phyloP scores from a whole-genome alignment of 495 filamentous ascomycete genomes.

The Penicillium cataractarum region DNA sequence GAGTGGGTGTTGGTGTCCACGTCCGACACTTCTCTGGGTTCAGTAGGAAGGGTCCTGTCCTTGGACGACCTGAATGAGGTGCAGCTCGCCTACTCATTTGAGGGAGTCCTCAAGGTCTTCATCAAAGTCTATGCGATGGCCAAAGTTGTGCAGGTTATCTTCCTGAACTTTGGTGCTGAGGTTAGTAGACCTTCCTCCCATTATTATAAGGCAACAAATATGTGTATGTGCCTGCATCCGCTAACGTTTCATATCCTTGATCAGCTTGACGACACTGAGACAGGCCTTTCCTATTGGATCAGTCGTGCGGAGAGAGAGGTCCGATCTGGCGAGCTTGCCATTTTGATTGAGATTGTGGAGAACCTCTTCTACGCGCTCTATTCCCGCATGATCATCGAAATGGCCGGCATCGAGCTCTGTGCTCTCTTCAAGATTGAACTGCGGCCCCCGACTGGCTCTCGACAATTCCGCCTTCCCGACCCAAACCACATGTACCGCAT shows the following conservation, averaged over 20 bases:
- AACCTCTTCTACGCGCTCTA: conserved; percentile 44
- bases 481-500: conserved; percentile 38
- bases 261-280: conserved; percentile 34
- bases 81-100: conserved; percentile 23
- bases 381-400: conserved; percentile 40
- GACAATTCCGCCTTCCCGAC: conserved; percentile 34
- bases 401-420: conserved; percentile 43
- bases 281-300: conserved; percentile 36
- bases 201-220: no score
- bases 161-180: conserved; percentile 39
- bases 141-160: conserved; percentile 40
- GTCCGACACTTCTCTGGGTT: conserved; percentile 9
- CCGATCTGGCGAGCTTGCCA: conserved; percentile 25
- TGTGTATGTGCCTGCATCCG: not conserved
- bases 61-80: conserved; percentile 25
- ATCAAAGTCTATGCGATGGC: conserved; percentile 39
- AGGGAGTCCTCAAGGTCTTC: conserved; percentile 32
- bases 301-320: conserved; percentile 32
- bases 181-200: no score
- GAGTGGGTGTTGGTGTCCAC: conserved; percentile 35
- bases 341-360: conserved; percentile 38
- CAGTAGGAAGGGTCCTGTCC: conserved; percentile 14
- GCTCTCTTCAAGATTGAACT: conserved; percentile 27
- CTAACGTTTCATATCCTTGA: not conserved
- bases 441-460: conserved; percentile 14